Evolutionary conservation across 176 grass and related monocot species (phyloP), one percentile per base, ranked within the genome.

Genomic region (Avena atlantica): DNA sequence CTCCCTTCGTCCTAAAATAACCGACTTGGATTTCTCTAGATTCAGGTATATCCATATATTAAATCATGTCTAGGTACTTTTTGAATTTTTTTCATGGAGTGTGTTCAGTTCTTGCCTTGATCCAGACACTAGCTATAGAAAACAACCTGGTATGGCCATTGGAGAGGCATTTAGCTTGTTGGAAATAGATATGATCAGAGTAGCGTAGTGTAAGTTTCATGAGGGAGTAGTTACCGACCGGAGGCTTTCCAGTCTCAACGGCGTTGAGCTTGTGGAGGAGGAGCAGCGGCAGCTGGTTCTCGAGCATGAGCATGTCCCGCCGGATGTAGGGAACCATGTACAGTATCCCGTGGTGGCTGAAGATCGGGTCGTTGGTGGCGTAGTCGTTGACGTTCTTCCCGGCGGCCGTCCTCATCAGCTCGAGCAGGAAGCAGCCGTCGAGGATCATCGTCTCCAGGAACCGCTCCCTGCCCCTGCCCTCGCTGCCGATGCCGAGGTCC

Each of bases 371-470:
- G 25, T 93, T 93, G n/a, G 8, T 1, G 1, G 89, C 85, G 45
- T 96, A 96, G 63, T 88, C 90, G 0, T 44, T 64, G 29, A 15
- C 40, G 40, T 31, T 19, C 11, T 29, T 15, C 10, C 63, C 49
- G 3, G 49, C 67, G 2, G 87, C 55, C 0, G 71, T 70, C 47
- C 86, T 76, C 55, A 97, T 97, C 34, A 97, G 44, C 85, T 97
- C 94, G 0, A 97, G 83, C 76, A 97, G 78, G 89, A 97, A 97
- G 89, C 92, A 92, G 4, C 85, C 94, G 56, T 97, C 94, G 0
- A 79, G 7, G 64, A 92, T 61, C 94, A 71, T 71, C 68, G 44
- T 71, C 34, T 37, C 68, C 37, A 71, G 8, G 68, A 71, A 71
- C 68, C 68, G 36, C 0, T 71, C 68, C 68, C 68, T 44, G 68